These are phyloP conservation scores for Phytophthora rubi DNA, from an alignment of 352 stramenopile genomes.

Conservation along the genomic window DNA sequence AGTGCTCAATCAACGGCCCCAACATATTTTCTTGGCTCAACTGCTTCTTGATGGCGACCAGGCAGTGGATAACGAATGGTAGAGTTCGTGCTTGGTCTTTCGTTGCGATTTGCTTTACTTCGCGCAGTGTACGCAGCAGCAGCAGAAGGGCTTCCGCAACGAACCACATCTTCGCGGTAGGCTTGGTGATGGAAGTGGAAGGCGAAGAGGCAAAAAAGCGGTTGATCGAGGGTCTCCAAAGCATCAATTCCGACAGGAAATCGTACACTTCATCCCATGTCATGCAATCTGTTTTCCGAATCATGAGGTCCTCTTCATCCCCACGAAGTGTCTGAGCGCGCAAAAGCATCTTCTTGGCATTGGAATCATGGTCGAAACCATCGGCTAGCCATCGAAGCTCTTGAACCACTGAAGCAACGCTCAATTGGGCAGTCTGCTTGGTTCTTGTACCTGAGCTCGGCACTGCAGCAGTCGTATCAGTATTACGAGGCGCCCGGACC, in stretches of 20 bases:
- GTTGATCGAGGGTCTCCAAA: conserved; percentile 32
- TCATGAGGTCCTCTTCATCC: conserved; percentile 6
- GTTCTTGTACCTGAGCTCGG: background rate
- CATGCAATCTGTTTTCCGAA: conserved; percentile 9
- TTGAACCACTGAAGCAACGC: conserved; percentile 2
- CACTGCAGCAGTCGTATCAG: background rate
- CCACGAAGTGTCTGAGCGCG: conserved; percentile 6
- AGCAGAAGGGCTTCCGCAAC: conserved; percentile 50
- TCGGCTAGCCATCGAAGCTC: conserved; percentile 4
- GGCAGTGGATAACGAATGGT: conserved; percentile 13
- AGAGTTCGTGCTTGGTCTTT: conserved; percentile 29
- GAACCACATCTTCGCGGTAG: conserved; percentile 31
- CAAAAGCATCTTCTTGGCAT: conserved; percentile 11
- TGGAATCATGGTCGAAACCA: conserved; percentile 6
- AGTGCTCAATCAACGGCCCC: conserved; percentile 4
- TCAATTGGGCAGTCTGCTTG: conserved; percentile 3
- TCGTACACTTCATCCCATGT: conserved; percentile 37
- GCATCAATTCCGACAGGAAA: conserved; percentile 27
- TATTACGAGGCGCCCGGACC: background rate
- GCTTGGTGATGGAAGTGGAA: conserved; percentile 2
- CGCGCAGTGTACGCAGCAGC: conserved; percentile 48
- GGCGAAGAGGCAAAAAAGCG: conserved; percentile 18
- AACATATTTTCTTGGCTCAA: conserved; percentile 10
- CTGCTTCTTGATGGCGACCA: conserved; percentile 7
- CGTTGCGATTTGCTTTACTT: conserved; percentile 46